Evolutionary conservation across 1,284 basidiomycete genomes (phyloP).

Genomic region (Amylostereum areolatum): DNA sequence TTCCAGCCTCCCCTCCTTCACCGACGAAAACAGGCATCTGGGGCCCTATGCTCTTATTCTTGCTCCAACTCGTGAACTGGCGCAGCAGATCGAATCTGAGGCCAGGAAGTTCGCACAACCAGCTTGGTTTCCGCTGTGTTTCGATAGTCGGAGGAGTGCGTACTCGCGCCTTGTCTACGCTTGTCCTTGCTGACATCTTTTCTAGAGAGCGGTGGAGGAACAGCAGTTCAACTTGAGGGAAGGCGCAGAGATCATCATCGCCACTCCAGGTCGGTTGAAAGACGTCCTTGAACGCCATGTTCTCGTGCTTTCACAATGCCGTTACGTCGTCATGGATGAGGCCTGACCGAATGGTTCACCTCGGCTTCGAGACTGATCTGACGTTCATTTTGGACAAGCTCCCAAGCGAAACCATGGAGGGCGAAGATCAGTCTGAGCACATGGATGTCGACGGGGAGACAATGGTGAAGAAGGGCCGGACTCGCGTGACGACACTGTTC

Average conservation of each 20-base stretch:
- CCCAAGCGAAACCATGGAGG: slow-evolving; percentile 81
- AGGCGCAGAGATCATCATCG: slow-evolving; percentile 97
- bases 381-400: slow-evolving; percentile 94
- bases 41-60: slow-evolving; percentile 94
- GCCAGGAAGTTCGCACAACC: slow-evolving; percentile 86
- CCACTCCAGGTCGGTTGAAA: slow-evolving; percentile 95
- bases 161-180: slow-evolving; percentile 17
- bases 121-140: slow-evolving; percentile 87
- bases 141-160: slow-evolving; percentile 95
- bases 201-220: slow-evolving; percentile 82
- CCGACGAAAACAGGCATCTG: slow-evolving; percentile 87
- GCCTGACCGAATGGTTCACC: slow-evolving; percentile 98
- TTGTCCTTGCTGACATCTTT: slow-evolving; percentile 2
- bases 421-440: slow-evolving; percentile 62
- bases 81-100: slow-evolving; percentile 95
- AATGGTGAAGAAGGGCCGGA: slow-evolving; percentile 68
- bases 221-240: slow-evolving; percentile 95
- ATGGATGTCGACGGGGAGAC: slow-evolving; percentile 65
- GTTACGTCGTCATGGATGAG: slow-evolving; percentile 99
- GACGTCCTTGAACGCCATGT: slow-evolving; percentile 96
- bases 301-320: slow-evolving; percentile 92
- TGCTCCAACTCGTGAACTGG: slow-evolving; percentile 95
- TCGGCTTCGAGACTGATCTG: slow-evolving; percentile 93
- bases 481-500: slow-evolving; percentile 88
- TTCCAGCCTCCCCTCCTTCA: slow-evolving; percentile 74